phyloP scores from a whole-genome alignment of 1,284 basidiomycete genomes.

The Malassezia arunalokei region DNA sequence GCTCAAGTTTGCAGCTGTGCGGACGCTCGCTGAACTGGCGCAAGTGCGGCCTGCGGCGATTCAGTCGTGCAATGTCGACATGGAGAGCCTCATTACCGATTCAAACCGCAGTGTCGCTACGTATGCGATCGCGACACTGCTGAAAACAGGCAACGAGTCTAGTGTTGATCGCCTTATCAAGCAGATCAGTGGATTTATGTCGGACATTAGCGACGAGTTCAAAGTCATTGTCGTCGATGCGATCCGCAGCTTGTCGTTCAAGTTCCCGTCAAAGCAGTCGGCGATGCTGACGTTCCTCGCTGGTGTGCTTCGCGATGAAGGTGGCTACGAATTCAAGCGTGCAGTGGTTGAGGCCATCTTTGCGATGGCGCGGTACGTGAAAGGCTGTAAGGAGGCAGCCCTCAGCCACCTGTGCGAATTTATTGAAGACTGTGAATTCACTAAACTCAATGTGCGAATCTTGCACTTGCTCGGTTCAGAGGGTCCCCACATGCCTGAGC shows the following conservation, averaged over 20 bases:
- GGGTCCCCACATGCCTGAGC: slow-evolving; percentile 86
- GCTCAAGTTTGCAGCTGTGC: slow-evolving; percentile 92
- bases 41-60: slow-evolving; percentile 72
- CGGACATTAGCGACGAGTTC: slow-evolving; percentile 98
- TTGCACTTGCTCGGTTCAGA: slow-evolving; percentile 88
- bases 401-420: slow-evolving; percentile 99
- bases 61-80: slow-evolving; percentile 85
- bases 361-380: slow-evolving; percentile 98
- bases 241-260: slow-evolving; percentile 92
- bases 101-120: slow-evolving; percentile 91
- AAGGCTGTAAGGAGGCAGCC: slow-evolving; percentile 73
- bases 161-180: slow-evolving; percentile 98
- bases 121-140: slow-evolving; percentile 92
- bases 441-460: slow-evolving; percentile 93
- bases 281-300: slow-evolving; percentile 52
- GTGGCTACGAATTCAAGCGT: slow-evolving; percentile 98
- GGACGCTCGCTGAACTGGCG: slow-evolving; percentile 71
- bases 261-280: slow-evolving; percentile 92
- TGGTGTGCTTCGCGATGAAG: slow-evolving; percentile 55
- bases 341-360: slow-evolving; percentile 99
- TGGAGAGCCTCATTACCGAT: slow-evolving; percentile 95
- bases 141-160: slow-evolving; percentile 99
- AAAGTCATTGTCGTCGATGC: slow-evolving; percentile 99
- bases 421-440: slow-evolving; percentile 99
- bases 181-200: slow-evolving; percentile 97